A percentile compares a stretch with the other conserved stretches of the same genome.
Conservation (phyloP, 805 yeast genomes). For the Ogataea nonfermentans region DNA sequence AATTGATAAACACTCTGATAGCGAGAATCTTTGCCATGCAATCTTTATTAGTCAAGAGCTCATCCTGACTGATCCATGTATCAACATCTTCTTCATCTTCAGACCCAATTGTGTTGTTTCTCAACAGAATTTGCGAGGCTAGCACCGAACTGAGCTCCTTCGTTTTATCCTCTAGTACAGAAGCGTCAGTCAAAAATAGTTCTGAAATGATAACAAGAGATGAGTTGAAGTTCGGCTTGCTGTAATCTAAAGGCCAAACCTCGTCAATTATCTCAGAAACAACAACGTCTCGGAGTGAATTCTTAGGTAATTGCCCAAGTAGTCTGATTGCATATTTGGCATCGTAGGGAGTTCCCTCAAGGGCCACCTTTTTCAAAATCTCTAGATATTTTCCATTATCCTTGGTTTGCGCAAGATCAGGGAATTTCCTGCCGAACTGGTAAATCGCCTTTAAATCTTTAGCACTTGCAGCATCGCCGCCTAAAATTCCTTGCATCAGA, state of each 20-base stretch:
- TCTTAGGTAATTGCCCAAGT: conserved; percentile 43
- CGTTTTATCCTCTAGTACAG: conserved; percentile 46
- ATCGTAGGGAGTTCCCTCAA: conserved; percentile 54
- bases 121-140: conserved; percentile 59
- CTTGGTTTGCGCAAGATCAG: conserved; percentile 39
- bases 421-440: conserved; percentile 53
- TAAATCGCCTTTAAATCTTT: conserved; percentile 57
- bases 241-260: conserved; percentile 50
- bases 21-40: conserved; percentile 37
- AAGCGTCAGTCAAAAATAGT: conserved; percentile 48
- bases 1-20: conserved; percentile 56
- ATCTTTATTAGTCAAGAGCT: conserved; percentile 12
- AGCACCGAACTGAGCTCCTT: conserved; percentile 58
- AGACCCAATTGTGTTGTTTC: conserved; percentile 42
- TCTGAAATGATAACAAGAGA: conserved; percentile 62
- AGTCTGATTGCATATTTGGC: conserved; percentile 65
- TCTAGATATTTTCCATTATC: conserved; percentile 42
- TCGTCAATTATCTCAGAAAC: conserved; percentile 38
- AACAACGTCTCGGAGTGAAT: conserved; percentile 36
- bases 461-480: conserved; percentile 21
- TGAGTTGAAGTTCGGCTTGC: conserved; percentile 44
- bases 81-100: conserved; percentile 51
- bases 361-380: conserved; percentile 45
- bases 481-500: conserved; percentile 35
- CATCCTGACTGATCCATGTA: conserved; percentile 37